Evolutionary conservation across 139 green algal species (phyloP), one percentile per base, ranked within the genome.

Genomic region (Coelastrella sp.): DNA sequence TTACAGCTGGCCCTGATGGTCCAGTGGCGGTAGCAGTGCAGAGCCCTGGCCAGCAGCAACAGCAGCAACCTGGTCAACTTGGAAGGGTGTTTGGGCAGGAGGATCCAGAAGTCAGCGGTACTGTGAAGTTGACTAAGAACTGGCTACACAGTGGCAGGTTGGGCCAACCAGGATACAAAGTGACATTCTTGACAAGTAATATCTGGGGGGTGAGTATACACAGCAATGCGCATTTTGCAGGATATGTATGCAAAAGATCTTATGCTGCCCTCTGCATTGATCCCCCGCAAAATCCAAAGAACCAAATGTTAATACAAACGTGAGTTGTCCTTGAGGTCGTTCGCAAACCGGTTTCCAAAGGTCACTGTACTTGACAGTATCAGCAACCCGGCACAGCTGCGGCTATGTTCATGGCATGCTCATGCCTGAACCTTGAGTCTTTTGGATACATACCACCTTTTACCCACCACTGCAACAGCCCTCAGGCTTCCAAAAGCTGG

Each of bases 171-270:
- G 94, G 94, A n/a, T 96, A 96, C 91, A 90, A 80, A 24, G 49
- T 96, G 66, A 94, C 87, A 49, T 93, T 96, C 87, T 75, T 83
- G 63, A 96, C 94, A 19, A 91, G 68, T 88, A 94, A 94, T 63
- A 78, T 93, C 14, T 90, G 78, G 90, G 87, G 59, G 27, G 68
- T 76, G 24, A 25, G 68, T 27, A 19, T 6, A 35, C 68, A 27
- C 35, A 49, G 35, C 3, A 3, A 19, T 76, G 19, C 8, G 15
- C 24, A 8, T 76, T 27, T 76, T 4, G 7, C 61, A 15, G 11
- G 61, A 15, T 70, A 76, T 4, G 19, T 11, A 24, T 76, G 68
- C 15, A 10, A 76, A 1, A 12, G 0, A 10, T 76, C 17, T 76
- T 24, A 24, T 76, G 68, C 7, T 25, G n/a, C 17, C 35, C 8